Conservation (phyloP, 768 basidiomycete species). For the Tulasnella sp. region DNA sequence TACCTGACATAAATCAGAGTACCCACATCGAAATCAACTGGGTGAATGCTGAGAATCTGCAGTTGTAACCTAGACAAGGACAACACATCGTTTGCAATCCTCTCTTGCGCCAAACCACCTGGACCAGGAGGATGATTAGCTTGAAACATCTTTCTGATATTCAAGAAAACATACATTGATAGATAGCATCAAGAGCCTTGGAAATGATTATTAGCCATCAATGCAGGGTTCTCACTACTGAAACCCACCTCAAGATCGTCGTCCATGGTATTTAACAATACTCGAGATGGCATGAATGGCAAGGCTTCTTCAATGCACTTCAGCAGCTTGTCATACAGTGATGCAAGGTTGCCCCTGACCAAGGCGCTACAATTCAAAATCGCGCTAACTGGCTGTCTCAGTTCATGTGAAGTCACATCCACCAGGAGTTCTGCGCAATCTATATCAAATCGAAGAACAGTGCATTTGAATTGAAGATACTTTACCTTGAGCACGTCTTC, state of each 20-base stretch:
- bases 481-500: slow-evolving; percentile 26
- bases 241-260: slow-evolving; percentile 22
- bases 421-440: slow-evolving; percentile 26
- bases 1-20: background rate
- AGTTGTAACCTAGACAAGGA: slow-evolving; percentile 30
- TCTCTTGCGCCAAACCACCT: slow-evolving; percentile 25
- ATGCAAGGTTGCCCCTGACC: slow-evolving; percentile 25
- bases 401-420: slow-evolving; percentile 29
- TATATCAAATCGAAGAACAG: too few relatives aligned
- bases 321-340: slow-evolving; percentile 21
- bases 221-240: background rate
- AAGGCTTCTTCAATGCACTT: too few relatives aligned
- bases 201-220: background rate
- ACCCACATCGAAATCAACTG: slow-evolving; percentile 17
- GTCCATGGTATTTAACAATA: slow-evolving; percentile 19
- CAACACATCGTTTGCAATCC: slow-evolving; percentile 31
- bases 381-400: slow-evolving; percentile 23
- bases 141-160: background rate
- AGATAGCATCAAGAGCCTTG: slow-evolving; percentile 29
- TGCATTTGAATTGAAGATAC: too few relatives aligned
- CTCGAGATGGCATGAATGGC: slow-evolving; percentile 13
- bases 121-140: background rate
- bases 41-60: slow-evolving; percentile 22
- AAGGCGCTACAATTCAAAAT: slow-evolving; percentile 27
- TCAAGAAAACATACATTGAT: slow-evolving; percentile 22